Evolutionary conservation across 2,329 filamentous ascomycete genomes (phyloP).

Genomic region (Ceratocystis destructans): DNA sequence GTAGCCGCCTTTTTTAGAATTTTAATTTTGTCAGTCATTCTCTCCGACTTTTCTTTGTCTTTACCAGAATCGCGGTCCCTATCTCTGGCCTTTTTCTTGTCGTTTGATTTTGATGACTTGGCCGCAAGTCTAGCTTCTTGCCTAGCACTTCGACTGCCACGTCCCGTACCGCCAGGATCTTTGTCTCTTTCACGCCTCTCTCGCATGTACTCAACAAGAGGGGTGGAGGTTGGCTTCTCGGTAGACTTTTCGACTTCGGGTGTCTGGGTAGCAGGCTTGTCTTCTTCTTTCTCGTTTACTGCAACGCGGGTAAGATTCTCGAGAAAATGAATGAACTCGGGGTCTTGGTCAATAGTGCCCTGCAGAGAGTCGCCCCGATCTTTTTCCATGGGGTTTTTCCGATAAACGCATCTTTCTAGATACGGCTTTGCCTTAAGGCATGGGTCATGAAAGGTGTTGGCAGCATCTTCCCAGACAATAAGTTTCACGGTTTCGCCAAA

Average conservation of each 20-base stretch:
- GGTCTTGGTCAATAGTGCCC: constrained; percentile 91
- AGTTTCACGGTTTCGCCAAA: constrained; percentile 59
- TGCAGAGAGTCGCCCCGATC: constrained; percentile 69
- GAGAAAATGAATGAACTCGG: constrained; percentile 88
- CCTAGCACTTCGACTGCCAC: constrained; percentile 41
- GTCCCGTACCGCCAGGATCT: constrained; percentile 36
- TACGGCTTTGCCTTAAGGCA: constrained; percentile 65
- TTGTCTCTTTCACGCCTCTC: constrained; percentile 68
- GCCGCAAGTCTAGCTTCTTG: constrained; percentile 38
- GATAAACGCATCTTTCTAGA: constrained; percentile 71
- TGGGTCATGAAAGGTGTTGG: constrained; percentile 56
- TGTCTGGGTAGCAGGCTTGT: constrained; percentile 35
- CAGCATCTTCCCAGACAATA: constrained; percentile 65
- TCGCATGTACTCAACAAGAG: constrained; percentile 74
- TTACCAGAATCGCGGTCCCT: constrained; percentile 43
- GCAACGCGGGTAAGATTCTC: constrained; percentile 49
- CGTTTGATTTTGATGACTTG: constrained; percentile 34
- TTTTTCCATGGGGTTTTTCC: constrained; percentile 63
- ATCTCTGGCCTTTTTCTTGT: constrained; percentile 29
- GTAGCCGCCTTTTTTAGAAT: constrained; percentile 45
- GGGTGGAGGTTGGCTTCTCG: constrained; percentile 44
- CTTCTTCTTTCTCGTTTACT: constrained; percentile 35
- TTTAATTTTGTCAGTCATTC: constrained; percentile 46
- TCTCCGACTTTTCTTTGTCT: constrained; percentile 40
- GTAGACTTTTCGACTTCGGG: constrained; percentile 41